Conservation (phyloP, 1,139 yeast species). For the Pichia sp. region DNA sequence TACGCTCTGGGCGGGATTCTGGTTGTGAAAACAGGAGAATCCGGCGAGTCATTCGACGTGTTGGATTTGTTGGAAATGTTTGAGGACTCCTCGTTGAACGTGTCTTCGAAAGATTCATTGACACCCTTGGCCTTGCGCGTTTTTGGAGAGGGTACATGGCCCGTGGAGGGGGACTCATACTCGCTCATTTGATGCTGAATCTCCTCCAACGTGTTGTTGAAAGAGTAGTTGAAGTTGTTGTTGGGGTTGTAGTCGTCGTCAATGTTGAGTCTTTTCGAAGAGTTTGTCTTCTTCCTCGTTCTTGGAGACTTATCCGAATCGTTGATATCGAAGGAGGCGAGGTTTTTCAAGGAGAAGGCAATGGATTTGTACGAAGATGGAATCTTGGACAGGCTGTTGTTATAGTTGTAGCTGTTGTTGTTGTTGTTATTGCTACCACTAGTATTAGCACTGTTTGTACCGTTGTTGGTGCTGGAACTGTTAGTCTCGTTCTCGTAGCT, state of each 20-base stretch:
- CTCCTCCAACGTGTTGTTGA: conserved; percentile 32
- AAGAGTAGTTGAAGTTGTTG: conserved; percentile 30
- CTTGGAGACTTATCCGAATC: background rate
- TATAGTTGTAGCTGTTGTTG: background rate
- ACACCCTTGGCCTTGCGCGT: background rate
- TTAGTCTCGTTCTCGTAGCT: background rate
- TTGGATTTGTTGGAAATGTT: background rate
- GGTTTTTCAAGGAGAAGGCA: conserved; percentile 14
- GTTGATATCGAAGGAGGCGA: conserved; percentile 1
- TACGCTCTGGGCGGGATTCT: conserved; percentile 3
- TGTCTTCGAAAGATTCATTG: background rate
- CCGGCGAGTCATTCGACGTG: background rate
- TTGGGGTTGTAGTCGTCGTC: conserved; percentile 32
- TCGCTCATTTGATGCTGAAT: conserved; percentile 29
- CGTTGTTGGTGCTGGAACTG: background rate
- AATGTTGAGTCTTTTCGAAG: conserved; percentile 2
- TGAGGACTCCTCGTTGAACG: background rate
- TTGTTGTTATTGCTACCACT: background rate
- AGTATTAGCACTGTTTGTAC: background rate
- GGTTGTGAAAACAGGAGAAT: background rate
- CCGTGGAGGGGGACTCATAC: conserved; percentile 12
- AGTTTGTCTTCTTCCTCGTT: conserved; percentile 3
- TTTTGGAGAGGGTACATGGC: background rate
- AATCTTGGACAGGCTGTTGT: background rate
- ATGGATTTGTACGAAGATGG: conserved; percentile 14